Conservation (phyloP, 2,329 filamentous ascomycete species). For the Passalora sequoiae region DNA sequence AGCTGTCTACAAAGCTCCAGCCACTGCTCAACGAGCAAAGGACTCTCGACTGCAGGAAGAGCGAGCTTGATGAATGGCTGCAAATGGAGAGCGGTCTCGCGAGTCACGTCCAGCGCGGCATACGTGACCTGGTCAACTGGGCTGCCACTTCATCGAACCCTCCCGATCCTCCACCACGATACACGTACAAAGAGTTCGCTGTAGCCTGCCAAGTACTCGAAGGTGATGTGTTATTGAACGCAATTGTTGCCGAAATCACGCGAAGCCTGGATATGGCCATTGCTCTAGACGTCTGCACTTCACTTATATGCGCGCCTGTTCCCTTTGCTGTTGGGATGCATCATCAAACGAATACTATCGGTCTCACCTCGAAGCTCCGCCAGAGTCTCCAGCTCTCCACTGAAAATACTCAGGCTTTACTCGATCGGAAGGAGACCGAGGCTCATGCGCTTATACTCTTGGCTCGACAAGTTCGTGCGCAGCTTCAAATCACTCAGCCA, state of each 20-base stretch:
- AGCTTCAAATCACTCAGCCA: conserved; percentile 58
- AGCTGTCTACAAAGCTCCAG: conserved; percentile 60
- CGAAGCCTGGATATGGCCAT: conserved; percentile 56
- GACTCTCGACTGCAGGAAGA: conserved; percentile 57
- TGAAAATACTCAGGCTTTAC: conserved; percentile 46
- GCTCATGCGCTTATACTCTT: conserved; percentile 43
- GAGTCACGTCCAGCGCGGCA: conserved; percentile 54
- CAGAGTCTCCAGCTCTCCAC: conserved; percentile 47
- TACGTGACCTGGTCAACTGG: conserved; percentile 64
- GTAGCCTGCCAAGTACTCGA: conserved; percentile 58
- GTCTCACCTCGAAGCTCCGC: conserved; percentile 34
- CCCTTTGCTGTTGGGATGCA: conserved; percentile 29
- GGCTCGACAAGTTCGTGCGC: conserved; percentile 29
- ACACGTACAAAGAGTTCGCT: conserved; percentile 67
- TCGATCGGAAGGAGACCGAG: conserved; percentile 55
- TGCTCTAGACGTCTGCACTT: conserved; percentile 64
- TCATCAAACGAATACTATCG: conserved; percentile 29
- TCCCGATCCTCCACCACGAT: conserved; percentile 55
- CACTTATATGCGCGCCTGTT: conserved; percentile 63
- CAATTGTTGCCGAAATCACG: conserved; percentile 64
- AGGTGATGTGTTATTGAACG: conserved; percentile 53
- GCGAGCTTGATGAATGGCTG: conserved; percentile 64
- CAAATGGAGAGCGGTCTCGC: conserved; percentile 48
- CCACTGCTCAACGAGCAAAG: conserved; percentile 55
- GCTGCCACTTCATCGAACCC: conserved; percentile 41